Evolutionary conservation across 768 basidiomycete species (phyloP), one percentile per base, ranked within the genome.

Genomic region (Rhizopogon rudus): DNA sequence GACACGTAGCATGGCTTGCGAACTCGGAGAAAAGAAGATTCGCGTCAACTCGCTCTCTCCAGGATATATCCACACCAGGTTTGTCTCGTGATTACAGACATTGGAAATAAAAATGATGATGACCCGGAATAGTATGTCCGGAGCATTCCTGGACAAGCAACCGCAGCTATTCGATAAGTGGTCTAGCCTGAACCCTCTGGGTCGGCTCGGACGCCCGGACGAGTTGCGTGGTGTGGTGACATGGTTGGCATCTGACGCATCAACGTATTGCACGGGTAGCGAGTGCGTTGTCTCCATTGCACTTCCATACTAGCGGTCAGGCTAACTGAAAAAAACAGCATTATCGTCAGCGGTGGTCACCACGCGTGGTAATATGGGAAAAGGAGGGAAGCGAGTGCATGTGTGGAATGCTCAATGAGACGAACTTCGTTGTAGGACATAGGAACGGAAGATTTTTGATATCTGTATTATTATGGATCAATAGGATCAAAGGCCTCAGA

Each of bases 1-100:
- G 87, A 82, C 76, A 5, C 81, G 89, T 42, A 88, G 85, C 66
- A 86, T 91, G 87, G 88, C 88, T 4, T 89, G 87, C 63, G 88
- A 91, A 64, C 77, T 91, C 2, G 89, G 86, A 2, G 71, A 64
- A 35, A 73, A 82, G 66, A 71, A 75, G 1, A 89, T 91, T 48
- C 77, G 88, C 2, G 87, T 90, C 56, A 91, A 91, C 67, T 75
- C 83, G 10, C 74, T 91, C 50, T 90, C 88, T 9, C 88, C 88
- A 0, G 88, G 89, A 3, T 80, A 88, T 63, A 87, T 90, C 31
- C 86, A 87, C 63, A 90, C 87, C 5, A 75, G 74, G 84, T 84
- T 53, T 41, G 73, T 66, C 8, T 6, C 4, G 43, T 35, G 20
- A 35, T 39, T 5, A 9, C 20, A 20, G 14, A 13, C 7, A 35